phyloP scores from a whole-genome alignment of 352 stramenopile genomes.

The Halophytophthora batemanensis region DNA sequence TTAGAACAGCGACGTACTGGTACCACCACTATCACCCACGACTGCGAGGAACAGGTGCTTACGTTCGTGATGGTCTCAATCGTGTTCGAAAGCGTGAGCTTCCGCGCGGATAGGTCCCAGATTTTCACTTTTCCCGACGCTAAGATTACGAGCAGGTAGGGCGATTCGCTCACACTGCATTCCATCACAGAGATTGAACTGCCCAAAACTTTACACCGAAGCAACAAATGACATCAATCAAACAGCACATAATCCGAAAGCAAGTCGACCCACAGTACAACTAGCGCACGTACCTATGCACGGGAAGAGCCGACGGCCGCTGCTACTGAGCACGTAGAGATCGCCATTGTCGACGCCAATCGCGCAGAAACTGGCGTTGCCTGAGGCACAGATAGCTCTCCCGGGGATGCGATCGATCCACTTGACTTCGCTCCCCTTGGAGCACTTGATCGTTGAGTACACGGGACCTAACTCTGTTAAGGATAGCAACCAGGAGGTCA shows the following conservation, averaged over 20 bases:
- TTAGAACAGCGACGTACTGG: constrained; percentile 1
- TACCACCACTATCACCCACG: neutral
- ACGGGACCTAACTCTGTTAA: constrained; percentile 51
- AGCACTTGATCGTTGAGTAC: constrained; percentile 74
- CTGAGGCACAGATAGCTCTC: constrained; percentile 44
- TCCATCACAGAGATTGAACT: constrained; percentile 63
- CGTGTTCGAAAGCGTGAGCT: constrained; percentile 50
- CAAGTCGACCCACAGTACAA: neutral
- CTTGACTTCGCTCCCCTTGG: constrained; percentile 41
- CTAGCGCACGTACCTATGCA: constrained; percentile 52
- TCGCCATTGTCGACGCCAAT: constrained; percentile 62
- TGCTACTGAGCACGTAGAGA: constrained; percentile 60
- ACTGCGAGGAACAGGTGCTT: constrained; percentile 2
- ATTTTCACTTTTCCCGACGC: constrained; percentile 61
- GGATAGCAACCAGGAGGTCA: neutral
- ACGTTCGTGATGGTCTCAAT: constrained; percentile 66
- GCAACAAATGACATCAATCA: neutral
- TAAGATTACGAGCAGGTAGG: constrained; percentile 75
- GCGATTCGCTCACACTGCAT: constrained; percentile 55
- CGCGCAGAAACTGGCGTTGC: constrained; percentile 65
- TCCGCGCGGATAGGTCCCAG: constrained; percentile 57
- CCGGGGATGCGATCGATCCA: constrained; percentile 83
- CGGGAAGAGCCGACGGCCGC: constrained; percentile 71
- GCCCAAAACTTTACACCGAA: constrained; percentile 46
- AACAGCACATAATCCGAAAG: neutral